Conservation (phyloP, 257 asterid species). For the Jacaranda mimosifolia region DNA sequence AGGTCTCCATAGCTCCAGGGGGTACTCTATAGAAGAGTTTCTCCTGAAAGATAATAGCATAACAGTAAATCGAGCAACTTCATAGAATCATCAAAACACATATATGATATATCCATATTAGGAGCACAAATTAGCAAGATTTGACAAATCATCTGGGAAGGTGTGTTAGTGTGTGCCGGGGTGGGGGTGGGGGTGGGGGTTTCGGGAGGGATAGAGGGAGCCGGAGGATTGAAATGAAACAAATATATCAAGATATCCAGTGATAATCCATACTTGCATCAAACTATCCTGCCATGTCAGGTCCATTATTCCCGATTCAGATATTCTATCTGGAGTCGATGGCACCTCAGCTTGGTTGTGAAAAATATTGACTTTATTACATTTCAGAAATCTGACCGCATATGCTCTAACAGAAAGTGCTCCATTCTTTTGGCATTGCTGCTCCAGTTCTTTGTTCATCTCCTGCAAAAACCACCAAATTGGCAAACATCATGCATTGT, state of each 20-base stretch:
- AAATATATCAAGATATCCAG: conserved; percentile 26
- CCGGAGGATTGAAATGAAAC: conserved; percentile 30
- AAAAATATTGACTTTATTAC: conserved; percentile 47
- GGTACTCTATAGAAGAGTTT: conserved; percentile 74
- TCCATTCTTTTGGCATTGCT: conserved; percentile 49
- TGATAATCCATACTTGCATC: conserved; percentile 64
- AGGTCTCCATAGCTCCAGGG: conserved; percentile 73
- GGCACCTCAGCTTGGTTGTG: conserved; percentile 62
- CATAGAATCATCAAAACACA: too few species aligned
- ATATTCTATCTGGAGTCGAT: conserved; percentile 68
- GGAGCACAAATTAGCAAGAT: too few species aligned
- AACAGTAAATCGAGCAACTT: too few species aligned
- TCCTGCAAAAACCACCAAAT: conserved; percentile 59
- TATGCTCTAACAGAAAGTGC: conserved; percentile 63
- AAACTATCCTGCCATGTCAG: conserved; percentile 67
- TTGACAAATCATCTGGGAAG: too few species aligned
- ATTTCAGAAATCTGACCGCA: conserved; percentile 73
- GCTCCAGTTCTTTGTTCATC: conserved; percentile 49
- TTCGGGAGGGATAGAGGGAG: background rate
- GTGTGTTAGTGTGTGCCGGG: too few species aligned
- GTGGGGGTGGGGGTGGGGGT: too few species aligned
- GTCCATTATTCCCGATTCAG: conserved; percentile 62
- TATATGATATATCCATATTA: too few species aligned
- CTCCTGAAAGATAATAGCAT: conserved; percentile 61
- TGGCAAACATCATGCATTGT: background rate